phyloP scores from a whole-genome alignment of 129 eudicot species.

The Chrysanthemum seticuspe region DNA sequence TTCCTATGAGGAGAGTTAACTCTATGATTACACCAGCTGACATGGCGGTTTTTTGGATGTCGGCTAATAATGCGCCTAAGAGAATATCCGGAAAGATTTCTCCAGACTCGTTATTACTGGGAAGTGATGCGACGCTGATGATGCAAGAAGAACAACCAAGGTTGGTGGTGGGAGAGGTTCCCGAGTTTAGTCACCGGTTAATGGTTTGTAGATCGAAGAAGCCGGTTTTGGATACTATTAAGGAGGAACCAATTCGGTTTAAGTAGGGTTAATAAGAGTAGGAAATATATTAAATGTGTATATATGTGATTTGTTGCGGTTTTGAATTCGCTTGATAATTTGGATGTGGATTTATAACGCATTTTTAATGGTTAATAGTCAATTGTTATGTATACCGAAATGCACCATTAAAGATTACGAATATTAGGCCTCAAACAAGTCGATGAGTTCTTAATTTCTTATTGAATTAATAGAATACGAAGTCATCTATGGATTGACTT shows the following conservation, averaged over 20 bases:
- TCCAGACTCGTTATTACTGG: conserved; percentile 17
- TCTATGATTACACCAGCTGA: conserved; percentile 67
- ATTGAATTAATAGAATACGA: too few relatives aligned
- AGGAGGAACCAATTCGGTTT: conserved; percentile 50
- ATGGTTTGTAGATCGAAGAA: conserved; percentile 51
- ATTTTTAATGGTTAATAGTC: neutral
- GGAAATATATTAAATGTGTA: conserved; percentile 11
- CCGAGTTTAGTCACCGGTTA: conserved; percentile 43
- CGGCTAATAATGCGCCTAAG: conserved; percentile 58
- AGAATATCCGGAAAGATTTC: conserved; percentile 42
- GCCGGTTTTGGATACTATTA: conserved; percentile 67
- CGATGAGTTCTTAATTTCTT: too few relatives aligned
- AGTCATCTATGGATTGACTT: too few relatives aligned
- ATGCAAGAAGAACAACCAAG: conserved; percentile 27
- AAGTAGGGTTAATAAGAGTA: conserved; percentile 28
- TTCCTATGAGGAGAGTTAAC: conserved; percentile 71
- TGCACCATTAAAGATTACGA: neutral
- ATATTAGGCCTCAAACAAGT: neutral
- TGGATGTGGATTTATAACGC: neutral
- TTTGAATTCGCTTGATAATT: neutral
- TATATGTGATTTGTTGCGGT: conserved; percentile 11
- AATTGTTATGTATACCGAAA: too few relatives aligned
- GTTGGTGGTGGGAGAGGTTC: conserved; percentile 35
- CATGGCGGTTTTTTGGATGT: conserved; percentile 57
- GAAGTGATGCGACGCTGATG: neutral